Percentiles rank a stretch among this genome's conserved stretches.
Conservation (phyloP, 2,329 filamentous ascomycete species). For the Aschersonia sp. region DNA sequence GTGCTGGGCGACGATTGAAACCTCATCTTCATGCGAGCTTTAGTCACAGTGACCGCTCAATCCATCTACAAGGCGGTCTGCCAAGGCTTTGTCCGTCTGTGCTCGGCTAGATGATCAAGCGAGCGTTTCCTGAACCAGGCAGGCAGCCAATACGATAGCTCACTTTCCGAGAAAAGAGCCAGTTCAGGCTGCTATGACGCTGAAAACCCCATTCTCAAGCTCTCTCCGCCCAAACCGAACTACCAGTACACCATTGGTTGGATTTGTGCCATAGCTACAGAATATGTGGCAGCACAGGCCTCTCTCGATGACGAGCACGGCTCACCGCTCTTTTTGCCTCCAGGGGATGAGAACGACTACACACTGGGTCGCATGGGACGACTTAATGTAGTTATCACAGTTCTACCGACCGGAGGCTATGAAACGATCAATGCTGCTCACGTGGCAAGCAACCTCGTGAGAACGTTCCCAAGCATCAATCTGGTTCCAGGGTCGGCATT, state of each 20-base stretch:
- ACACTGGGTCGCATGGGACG: slow-evolving; percentile 6
- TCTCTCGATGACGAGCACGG: neutral
- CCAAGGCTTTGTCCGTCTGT: no score
- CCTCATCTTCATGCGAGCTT: no score
- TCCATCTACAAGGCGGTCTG: no score
- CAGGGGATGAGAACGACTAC: slow-evolving; percentile 7
- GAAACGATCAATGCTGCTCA: slow-evolving; percentile 7
- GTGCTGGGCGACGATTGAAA: no score
- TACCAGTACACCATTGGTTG: neutral
- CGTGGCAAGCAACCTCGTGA: slow-evolving; percentile 13
- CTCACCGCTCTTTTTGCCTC: neutral
- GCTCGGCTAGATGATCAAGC: no score
- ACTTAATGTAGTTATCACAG: slow-evolving; percentile 10
- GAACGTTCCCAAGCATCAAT: slow-evolving; percentile 14
- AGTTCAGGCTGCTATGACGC: no score
- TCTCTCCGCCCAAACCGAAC: neutral
- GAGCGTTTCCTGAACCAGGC: no score
- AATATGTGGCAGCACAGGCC: neutral
- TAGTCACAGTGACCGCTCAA: no score
- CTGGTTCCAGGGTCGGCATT: slow-evolving; percentile 9
- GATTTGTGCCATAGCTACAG: neutral
- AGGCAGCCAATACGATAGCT: no score
- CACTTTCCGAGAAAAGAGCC: no score
- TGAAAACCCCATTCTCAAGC: no score
- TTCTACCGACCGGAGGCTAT: slow-evolving; percentile 7